Evolutionary conservation across 108 stramenopile species (phyloP).

Genomic region (Thalassiosira profunda): DNA sequence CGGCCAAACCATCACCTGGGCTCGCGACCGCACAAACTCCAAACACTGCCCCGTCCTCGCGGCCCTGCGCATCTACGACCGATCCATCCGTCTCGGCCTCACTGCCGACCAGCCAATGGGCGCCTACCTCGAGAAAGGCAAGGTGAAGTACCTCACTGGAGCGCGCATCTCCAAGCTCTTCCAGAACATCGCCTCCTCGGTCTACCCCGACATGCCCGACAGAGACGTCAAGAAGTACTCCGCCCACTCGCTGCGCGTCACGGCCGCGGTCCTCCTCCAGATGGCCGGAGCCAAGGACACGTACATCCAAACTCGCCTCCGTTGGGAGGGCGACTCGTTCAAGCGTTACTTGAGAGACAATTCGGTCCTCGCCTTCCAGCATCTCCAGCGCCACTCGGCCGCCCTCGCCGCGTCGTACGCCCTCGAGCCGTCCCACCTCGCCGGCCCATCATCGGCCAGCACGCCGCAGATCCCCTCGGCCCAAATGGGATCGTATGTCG

Average conservation of each 20-base stretch:
- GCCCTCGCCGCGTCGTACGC: too few relatives aligned
- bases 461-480: too few relatives aligned
- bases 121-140: neutral
- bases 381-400: too few relatives aligned
- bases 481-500: too few relatives aligned
- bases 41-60: neutral
- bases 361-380: too few relatives aligned
- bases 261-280: neutral
- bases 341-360: neutral
- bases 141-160: neutral
- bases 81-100: neutral
- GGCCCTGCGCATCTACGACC: neutral
- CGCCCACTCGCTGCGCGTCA: neutral
- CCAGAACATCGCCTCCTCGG: too few relatives aligned
- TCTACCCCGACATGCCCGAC: too few relatives aligned
- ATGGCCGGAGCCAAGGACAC: neutral
- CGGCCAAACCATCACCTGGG: neutral
- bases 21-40: neutral
- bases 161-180: neutral
- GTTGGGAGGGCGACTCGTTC: neutral
- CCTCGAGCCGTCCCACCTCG: too few relatives aligned
- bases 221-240: neutral
- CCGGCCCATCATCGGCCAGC: too few relatives aligned
- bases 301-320: neutral
- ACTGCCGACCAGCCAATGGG: neutral